phyloP scores from a whole-genome alignment of 306 rosid species.

The Mucuna pruriens region DNA sequence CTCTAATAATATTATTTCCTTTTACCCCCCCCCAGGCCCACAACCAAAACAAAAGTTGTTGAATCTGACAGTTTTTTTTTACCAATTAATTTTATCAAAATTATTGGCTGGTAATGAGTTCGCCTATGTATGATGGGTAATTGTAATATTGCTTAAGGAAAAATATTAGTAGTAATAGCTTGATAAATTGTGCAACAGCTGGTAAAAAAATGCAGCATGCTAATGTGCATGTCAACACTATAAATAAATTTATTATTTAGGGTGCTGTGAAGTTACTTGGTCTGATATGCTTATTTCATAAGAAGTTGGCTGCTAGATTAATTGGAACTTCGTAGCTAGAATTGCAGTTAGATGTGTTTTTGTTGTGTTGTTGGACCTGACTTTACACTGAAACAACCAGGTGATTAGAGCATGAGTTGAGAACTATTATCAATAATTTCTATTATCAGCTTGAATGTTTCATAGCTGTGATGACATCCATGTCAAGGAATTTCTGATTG shows the following conservation, averaged over 20 bases:
- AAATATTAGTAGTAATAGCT: too few relatives aligned
- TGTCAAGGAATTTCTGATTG: neutral
- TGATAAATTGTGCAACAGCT: too few relatives aligned
- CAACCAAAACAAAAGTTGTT: too few relatives aligned
- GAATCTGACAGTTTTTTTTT: too few relatives aligned
- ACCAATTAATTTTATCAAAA: too few relatives aligned
- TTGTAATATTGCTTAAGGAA: too few relatives aligned
- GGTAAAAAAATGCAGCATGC: neutral
- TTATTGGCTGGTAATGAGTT: too few relatives aligned
- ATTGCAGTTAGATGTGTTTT: neutral
- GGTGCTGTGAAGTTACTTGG: neutral
- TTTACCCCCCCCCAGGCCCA: too few relatives aligned
- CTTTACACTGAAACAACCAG: neutral
- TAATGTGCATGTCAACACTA: neutral
- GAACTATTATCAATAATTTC: neutral
- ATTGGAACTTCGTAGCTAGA: neutral
- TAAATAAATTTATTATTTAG: neutral
- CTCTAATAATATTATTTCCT: too few relatives aligned
- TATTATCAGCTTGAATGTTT: slow-evolving; percentile 8
- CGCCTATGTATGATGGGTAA: too few relatives aligned
- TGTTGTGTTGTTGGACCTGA: neutral
- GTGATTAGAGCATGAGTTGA: neutral
- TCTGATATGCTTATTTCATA: neutral
- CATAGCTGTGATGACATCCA: neutral
- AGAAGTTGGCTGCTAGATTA: neutral